phyloP scores from a whole-genome alignment of 257 asterid species.

The Cinchona pubescens region DNA sequence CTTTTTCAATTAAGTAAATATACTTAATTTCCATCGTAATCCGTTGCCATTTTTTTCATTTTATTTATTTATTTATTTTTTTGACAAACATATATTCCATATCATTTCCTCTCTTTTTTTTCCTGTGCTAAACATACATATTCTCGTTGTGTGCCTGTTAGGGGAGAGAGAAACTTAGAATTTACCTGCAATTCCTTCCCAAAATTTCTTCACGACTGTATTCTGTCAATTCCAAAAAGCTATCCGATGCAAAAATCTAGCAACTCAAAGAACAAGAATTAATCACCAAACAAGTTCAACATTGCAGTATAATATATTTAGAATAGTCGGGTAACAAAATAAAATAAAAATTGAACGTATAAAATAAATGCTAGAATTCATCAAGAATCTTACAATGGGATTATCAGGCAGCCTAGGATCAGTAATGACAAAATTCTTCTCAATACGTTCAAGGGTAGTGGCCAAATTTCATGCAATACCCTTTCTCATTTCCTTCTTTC shows the following conservation, averaged over 20 bases:
- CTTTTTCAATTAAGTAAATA: too few species aligned
- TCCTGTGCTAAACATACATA: too few species aligned
- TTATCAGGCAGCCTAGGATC: conserved; percentile 98
- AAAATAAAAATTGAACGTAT: background rate
- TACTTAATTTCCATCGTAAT: too few species aligned
- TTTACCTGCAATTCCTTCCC: conserved; percentile 96
- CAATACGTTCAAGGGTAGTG: conserved; percentile 96
- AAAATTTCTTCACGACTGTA: conserved; percentile 92
- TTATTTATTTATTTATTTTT: too few species aligned
- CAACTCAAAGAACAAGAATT: conserved; percentile 3
- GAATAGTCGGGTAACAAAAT: background rate
- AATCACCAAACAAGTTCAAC: conserved; percentile 8
- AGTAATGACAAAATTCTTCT: conserved; percentile 93
- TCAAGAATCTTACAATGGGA: conserved; percentile 66
- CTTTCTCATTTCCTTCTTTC: conserved; percentile 97
- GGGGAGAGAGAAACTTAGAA: too few species aligned
- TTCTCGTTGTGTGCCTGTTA: too few species aligned
- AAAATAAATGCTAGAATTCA: background rate
- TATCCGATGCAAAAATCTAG: conserved; percentile 96
- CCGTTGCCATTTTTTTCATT: too few species aligned
- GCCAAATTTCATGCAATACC: conserved; percentile 99
- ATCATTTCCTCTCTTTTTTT: too few species aligned
- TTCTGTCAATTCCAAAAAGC: conserved; percentile 98
- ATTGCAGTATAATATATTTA: too few species aligned
- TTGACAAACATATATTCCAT: too few species aligned